phyloP scores from a whole-genome alignment of 2,329 filamentous ascomycete genomes.

The Hypomyces rosellus region DNA sequence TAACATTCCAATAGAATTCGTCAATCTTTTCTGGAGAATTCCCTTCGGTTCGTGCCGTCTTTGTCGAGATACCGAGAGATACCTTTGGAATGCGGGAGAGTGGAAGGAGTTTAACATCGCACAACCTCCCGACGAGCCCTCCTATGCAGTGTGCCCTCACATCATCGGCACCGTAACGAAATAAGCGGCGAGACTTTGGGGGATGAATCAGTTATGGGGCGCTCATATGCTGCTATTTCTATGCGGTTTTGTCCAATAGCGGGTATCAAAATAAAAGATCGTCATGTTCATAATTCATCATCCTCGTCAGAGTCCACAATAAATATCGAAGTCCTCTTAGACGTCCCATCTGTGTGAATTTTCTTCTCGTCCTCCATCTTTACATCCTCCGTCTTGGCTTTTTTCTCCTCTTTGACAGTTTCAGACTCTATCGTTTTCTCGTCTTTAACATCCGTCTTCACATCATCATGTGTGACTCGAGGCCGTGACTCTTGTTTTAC shows the following conservation, averaged over 20 bases:
- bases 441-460: conserved; percentile 11
- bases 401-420: background rate
- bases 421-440: conserved; percentile 13
- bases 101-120: conserved; percentile 46
- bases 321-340: conserved; percentile 29
- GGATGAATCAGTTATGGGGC: too few relatives aligned
- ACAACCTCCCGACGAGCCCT: conserved; percentile 33
- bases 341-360: conserved; percentile 17
- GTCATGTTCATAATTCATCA: conserved; percentile 27
- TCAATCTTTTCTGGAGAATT: conserved; percentile 48
- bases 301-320: conserved; percentile 33
- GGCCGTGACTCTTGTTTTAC: conserved; percentile 4
- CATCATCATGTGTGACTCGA: conserved; percentile 1
- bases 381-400: conserved; percentile 7
- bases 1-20: conserved; percentile 30
- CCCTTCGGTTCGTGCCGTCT: conserved; percentile 47
- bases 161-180: conserved; percentile 48
- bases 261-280: background rate
- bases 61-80: conserved; percentile 41
- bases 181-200: conserved; percentile 16
- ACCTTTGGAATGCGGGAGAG: conserved; percentile 41
- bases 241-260: background rate
- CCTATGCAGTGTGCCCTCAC: conserved; percentile 41
- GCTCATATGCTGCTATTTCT: background rate
- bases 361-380: conserved; percentile 19